Percentiles rank a stretch among this genome's conserved stretches.
phyloP scores from a whole-genome alignment of 441 rosid species.

The Sinapis alba region DNA sequence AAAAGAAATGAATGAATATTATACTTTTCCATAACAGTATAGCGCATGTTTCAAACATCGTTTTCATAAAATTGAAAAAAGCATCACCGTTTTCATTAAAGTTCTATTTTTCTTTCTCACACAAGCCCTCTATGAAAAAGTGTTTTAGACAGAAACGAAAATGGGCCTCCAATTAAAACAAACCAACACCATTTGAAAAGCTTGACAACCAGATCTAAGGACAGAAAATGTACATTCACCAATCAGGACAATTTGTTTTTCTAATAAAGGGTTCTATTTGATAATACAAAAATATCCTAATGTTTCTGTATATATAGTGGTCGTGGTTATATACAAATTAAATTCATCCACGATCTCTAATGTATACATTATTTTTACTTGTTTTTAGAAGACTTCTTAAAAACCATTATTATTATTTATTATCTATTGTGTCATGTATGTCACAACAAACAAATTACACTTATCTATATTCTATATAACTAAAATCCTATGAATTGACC shows the following conservation, averaged over 20 bases:
- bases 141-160: too few relatives aligned
- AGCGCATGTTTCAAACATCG: constrained; percentile 24
- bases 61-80: constrained; percentile 19
- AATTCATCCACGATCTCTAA: not conserved
- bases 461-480: not conserved
- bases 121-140: not conserved
- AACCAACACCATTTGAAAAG: too few relatives aligned
- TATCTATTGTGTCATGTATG: not conserved
- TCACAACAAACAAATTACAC: not conserved
- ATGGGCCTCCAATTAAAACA: too few relatives aligned
- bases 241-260: too few relatives aligned
- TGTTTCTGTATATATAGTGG: not conserved
- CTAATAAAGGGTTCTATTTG: not conserved
- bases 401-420: not conserved
- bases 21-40: not conserved
- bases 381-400: not conserved
- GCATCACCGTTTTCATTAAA: constrained; percentile 11
- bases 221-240: too few relatives aligned
- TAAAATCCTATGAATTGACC: not conserved
- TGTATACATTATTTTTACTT: not conserved
- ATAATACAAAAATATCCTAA: not conserved
- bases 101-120: constrained; percentile 3
- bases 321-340: not conserved
- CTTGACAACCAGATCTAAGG: too few relatives aligned
- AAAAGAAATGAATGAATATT: not conserved